These are phyloP conservation scores for Paralagenidium karlingii DNA, from an alignment of 352 stramenopile species.

Conservation along the genomic window DNA sequence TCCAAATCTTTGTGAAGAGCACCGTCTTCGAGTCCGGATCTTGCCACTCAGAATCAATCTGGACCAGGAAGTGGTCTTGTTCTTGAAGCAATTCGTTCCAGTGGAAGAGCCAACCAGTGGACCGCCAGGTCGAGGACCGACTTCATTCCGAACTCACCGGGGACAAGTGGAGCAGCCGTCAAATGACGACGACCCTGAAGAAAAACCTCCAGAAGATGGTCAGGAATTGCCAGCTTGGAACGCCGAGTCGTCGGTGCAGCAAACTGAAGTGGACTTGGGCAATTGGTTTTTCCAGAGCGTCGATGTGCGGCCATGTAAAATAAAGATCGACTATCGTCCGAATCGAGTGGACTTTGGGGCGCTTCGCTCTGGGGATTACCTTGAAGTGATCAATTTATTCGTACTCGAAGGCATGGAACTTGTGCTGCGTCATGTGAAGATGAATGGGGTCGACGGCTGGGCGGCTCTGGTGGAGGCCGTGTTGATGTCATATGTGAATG, in stretches of 20 bases:
- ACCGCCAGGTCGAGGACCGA: constrained; percentile 5
- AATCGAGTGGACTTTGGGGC: constrained; percentile 81
- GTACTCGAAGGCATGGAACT: constrained; percentile 83
- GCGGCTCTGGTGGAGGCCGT: constrained; percentile 51
- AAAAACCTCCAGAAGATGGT: constrained; percentile 15
- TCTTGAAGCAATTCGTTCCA: constrained; percentile 74
- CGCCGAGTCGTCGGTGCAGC: constrained; percentile 10
- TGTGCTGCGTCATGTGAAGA: constrained; percentile 70
- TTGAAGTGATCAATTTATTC: constrained; percentile 85
- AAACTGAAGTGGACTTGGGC: constrained; percentile 29
- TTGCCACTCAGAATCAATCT: constrained; percentile 74
- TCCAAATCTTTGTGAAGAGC: constrained; percentile 68
- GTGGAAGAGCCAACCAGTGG: constrained; percentile 16
- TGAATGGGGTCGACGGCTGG: constrained; percentile 74
- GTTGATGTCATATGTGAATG: constrained; percentile 77
- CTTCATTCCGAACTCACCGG: constrained; percentile 2
- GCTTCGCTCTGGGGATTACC: constrained; percentile 67
- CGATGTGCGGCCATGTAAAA: constrained; percentile 79
- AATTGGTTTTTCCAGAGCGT: constrained; percentile 83
- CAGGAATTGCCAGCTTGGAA: constrained; percentile 35
- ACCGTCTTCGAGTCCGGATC: constrained; percentile 62
- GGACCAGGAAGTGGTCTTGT: constrained; percentile 80
- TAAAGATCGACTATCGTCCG: constrained; percentile 84
- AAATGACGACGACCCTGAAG: constrained; percentile 6
- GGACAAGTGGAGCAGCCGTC: constrained; percentile 1